These are phyloP conservation scores for Ochromonas danica DNA, from an alignment of 108 stramenopile species.

Conservation along the genomic window DNA sequence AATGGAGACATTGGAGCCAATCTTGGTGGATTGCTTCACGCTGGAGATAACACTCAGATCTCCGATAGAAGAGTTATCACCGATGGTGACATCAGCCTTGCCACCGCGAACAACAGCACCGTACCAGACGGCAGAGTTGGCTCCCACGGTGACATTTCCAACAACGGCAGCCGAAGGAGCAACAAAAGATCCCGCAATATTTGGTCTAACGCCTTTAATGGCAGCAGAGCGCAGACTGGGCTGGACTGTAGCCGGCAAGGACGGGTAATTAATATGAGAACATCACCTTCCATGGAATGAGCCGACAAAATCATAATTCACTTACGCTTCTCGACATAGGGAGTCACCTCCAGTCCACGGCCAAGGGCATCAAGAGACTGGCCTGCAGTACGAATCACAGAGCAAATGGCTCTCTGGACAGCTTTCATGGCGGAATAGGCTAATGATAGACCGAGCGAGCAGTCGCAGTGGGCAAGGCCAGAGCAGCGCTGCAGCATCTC, in stretches of 20 bases:
- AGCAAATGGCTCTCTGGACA: not conserved
- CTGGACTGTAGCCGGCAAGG: not conserved
- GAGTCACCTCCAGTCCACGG: slow-evolving; percentile 18
- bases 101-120: slow-evolving; percentile 84
- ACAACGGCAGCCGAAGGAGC: slow-evolving; percentile 94
- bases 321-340: slow-evolving; percentile 38
- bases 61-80: not conserved
- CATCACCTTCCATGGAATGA: slow-evolving; percentile 31
- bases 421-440: no score
- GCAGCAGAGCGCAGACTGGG: not conserved
- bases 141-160: slow-evolving; percentile 91
- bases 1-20: slow-evolving; percentile 9
- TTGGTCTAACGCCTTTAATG: not conserved
- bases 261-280: not conserved
- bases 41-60: not conserved
- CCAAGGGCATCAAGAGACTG: slow-evolving; percentile 37
- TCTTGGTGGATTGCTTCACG: not conserved
- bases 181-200: slow-evolving; percentile 68
- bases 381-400: slow-evolving; percentile 8
- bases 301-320: slow-evolving; percentile 17
- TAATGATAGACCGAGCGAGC: no score
- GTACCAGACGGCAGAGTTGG: slow-evolving; percentile 92
- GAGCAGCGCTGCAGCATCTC: no score
- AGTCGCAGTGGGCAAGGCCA: no score
- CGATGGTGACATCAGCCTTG: slow-evolving; percentile 12